Evolutionary conservation across 1,284 basidiomycete genomes (phyloP).

Genomic region (Ustilago hordei): DNA sequence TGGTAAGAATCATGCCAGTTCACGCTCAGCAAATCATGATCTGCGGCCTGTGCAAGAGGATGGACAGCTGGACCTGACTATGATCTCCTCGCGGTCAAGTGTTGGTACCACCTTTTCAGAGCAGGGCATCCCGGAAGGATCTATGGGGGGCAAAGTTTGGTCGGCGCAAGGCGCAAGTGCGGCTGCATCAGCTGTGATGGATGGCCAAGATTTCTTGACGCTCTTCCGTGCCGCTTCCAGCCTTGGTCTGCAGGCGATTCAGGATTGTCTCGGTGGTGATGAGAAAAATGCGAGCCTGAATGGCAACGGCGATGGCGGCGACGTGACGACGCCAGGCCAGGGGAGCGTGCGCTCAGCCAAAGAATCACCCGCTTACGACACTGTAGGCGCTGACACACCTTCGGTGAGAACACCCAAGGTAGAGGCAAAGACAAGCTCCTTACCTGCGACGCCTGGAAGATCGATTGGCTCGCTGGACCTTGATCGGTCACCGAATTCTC

Average conservation of each 20-base stretch:
- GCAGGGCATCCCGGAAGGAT: slow-evolving; percentile 24
- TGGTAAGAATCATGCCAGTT: slow-evolving; percentile 6
- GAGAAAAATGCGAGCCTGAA: neutral
- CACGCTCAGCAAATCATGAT: slow-evolving; percentile 22
- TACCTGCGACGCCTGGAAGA: slow-evolving; percentile 34
- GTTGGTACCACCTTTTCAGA: slow-evolving; percentile 33
- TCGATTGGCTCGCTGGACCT: slow-evolving; percentile 41
- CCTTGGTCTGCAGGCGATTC: slow-evolving; percentile 24
- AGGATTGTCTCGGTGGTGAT: neutral
- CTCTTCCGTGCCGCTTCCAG: slow-evolving; percentile 32
- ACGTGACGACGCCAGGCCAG: slow-evolving; percentile 25
- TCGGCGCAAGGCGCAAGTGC: slow-evolving; percentile 23
- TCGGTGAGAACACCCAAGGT: slow-evolving; percentile 36
- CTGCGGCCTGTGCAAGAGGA: slow-evolving; percentile 53
- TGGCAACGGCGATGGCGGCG: slow-evolving; percentile 5
- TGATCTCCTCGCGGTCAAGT: slow-evolving; percentile 41
- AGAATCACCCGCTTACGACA: slow-evolving; percentile 16
- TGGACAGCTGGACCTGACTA: slow-evolving; percentile 32
- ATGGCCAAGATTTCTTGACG: slow-evolving; percentile 31
- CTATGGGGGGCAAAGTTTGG: slow-evolving; percentile 10
- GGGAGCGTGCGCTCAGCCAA: slow-evolving; percentile 11
- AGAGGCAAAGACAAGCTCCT: slow-evolving; percentile 20
- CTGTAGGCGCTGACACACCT: slow-evolving; percentile 29
- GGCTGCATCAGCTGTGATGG: slow-evolving; percentile 17
- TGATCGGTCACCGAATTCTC: slow-evolving; percentile 29